Conservation (phyloP, 2,329 filamentous ascomycete species). For the Fusarium anguioides region DNA sequence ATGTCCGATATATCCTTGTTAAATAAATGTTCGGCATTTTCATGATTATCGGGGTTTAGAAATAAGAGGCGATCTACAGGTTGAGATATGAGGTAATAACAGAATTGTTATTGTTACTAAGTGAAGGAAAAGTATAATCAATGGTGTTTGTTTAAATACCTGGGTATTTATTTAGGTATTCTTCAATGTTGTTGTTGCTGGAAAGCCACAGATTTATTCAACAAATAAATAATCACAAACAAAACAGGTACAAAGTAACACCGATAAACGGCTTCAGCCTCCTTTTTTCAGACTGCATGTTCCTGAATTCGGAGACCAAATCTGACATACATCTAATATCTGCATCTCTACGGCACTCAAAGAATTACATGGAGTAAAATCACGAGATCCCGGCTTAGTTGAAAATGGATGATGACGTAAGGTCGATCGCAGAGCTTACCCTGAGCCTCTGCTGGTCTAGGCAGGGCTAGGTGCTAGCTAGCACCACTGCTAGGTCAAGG, state of each 20-base stretch:
- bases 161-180: too few species aligned
- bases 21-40: background rate
- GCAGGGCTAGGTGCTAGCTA: too few species aligned
- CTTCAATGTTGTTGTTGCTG: too few species aligned
- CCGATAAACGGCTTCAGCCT: slow-evolving; percentile 14
- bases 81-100: too few species aligned
- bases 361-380: background rate
- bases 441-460: too few species aligned
- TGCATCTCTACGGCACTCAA: background rate
- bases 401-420: slow-evolving; percentile 43
- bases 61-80: background rate
- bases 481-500: background rate
- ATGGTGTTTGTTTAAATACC: too few species aligned
- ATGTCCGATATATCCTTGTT: slow-evolving; percentile 13
- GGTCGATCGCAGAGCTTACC: slow-evolving; percentile 26
- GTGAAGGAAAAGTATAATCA: too few species aligned
- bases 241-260: background rate
- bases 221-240: background rate
- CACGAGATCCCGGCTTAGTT: background rate
- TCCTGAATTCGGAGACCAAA: background rate
- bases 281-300: background rate
- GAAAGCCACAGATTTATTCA: background rate
- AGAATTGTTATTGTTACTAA: too few species aligned
- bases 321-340: too few species aligned
- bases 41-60: too few species aligned